Conservation (phyloP, 1,139 yeast species). For the Saccharomycopsis hybrid region DNA sequence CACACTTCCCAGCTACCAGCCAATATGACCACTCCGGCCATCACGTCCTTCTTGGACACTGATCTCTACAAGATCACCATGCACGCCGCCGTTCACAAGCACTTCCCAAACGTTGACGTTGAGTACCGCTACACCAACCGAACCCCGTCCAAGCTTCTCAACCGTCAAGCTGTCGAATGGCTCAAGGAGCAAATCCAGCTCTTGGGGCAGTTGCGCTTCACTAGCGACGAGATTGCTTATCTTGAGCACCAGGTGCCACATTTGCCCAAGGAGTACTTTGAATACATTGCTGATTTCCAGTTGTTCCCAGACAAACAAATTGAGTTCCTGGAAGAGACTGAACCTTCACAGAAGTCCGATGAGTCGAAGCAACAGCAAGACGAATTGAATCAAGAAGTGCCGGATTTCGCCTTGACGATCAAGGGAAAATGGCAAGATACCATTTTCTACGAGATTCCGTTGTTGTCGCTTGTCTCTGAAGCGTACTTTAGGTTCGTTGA, state of each 20-base stretch:
- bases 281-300: conserved; percentile 47
- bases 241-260: conserved; percentile 52
- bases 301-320: conserved; percentile 63
- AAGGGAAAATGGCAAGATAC: conserved; percentile 78
- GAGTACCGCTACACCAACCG: conserved; percentile 74
- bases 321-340: conserved; percentile 24
- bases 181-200: conserved; percentile 47
- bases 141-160: conserved; percentile 63
- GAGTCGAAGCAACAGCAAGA: too few species aligned
- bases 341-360: too few species aligned
- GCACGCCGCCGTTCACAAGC: conserved; percentile 90
- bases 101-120: conserved; percentile 60
- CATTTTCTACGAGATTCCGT: conserved; percentile 84
- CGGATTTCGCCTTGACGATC: conserved; percentile 42
- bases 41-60: conserved; percentile 78
- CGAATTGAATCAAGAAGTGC: conserved; percentile 32
- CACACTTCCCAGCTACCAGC: too few species aligned
- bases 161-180: conserved; percentile 66
- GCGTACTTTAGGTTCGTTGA: conserved; percentile 93
- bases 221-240: conserved; percentile 60
- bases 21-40: too few species aligned
- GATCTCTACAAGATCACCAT: conserved; percentile 92
- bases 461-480: conserved; percentile 80
- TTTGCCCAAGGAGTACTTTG: conserved; percentile 58
- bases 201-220: conserved; percentile 45